Evolutionary conservation across 2,329 filamentous ascomycete genomes (phyloP).

Genomic region (Chaetomium sp.): DNA sequence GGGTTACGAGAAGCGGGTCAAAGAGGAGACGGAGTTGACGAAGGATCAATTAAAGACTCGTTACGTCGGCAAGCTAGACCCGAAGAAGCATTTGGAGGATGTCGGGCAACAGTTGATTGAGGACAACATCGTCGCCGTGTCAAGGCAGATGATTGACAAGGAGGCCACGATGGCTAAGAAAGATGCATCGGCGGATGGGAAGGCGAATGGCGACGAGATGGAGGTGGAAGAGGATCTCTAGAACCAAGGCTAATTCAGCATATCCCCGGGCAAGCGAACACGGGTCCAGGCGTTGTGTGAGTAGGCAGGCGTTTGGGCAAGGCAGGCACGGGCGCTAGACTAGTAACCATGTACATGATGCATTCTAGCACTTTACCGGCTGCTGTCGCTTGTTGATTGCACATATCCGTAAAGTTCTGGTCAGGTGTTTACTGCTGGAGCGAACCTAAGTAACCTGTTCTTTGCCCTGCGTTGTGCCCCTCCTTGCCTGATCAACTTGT

Average conservation of each 20-base stretch:
- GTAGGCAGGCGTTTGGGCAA: slow-evolving; percentile 22
- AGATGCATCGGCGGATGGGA: slow-evolving; percentile 45
- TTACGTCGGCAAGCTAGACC: slow-evolving; percentile 97
- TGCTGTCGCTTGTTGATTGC: background rate
- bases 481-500: no score
- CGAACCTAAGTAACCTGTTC: background rate
- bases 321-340: slow-evolving; percentile 19
- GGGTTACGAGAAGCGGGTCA: slow-evolving; percentile 96
- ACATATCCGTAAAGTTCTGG: no score
- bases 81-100: slow-evolving; percentile 98
- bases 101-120: slow-evolving; percentile 95
- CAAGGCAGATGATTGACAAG: slow-evolving; percentile 98
- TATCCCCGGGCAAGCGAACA: slow-evolving; percentile 10
- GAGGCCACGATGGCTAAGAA: slow-evolving; percentile 86
- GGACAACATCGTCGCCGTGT: slow-evolving; percentile 99
- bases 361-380: background rate
- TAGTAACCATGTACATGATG: slow-evolving; percentile 15
- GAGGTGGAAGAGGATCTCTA: slow-evolving; percentile 52
- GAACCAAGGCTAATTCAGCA: slow-evolving; percentile 12
- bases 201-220: slow-evolving; percentile 56
- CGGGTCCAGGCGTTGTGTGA: slow-evolving; percentile 23
- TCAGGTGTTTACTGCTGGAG: no score
- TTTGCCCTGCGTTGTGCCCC: background rate
- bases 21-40: slow-evolving; percentile 94
- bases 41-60: slow-evolving; percentile 98